phyloP scores from a whole-genome alignment of 2,329 filamentous ascomycete species.

The Penicillium sp. region DNA sequence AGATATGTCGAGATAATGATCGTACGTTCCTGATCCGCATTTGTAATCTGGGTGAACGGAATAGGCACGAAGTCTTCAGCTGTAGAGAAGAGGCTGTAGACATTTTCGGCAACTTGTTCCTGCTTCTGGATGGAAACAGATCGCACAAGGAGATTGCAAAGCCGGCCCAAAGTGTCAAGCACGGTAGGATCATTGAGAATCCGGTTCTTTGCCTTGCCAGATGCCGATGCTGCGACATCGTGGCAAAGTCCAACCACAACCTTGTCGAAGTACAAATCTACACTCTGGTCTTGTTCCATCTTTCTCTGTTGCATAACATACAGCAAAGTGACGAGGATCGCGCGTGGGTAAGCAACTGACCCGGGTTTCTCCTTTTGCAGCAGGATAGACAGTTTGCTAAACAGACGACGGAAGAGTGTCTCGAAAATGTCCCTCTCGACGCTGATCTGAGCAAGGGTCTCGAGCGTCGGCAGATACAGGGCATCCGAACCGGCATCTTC shows the following conservation, averaged over 20 bases:
- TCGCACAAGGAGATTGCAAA: constrained; percentile 60
- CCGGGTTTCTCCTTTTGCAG: constrained; percentile 49
- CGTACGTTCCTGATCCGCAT: constrained; percentile 41
- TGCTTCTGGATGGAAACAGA: constrained; percentile 54
- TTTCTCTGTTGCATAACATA: constrained; percentile 59
- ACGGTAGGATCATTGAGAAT: constrained; percentile 52
- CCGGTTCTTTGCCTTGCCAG: constrained; percentile 33
- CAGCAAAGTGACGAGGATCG: constrained; percentile 60
- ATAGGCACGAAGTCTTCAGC: constrained; percentile 35
- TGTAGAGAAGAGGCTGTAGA: constrained; percentile 54
- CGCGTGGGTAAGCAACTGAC: constrained; percentile 55
- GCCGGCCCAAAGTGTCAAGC: constrained; percentile 59
- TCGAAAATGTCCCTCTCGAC: constrained; percentile 62
- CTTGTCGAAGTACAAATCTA: constrained; percentile 50
- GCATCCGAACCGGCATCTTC: constrained; percentile 47
- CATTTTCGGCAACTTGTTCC: constrained; percentile 51
- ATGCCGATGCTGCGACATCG: constrained; percentile 38
- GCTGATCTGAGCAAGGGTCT: constrained; percentile 64
- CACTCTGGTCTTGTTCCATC: constrained; percentile 41
- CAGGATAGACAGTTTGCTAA: constrained; percentile 61
- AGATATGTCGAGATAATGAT: constrained; percentile 59
- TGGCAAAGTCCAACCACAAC: constrained; percentile 48
- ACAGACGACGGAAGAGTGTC: constrained; percentile 60
- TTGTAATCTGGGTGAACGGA: constrained; percentile 32
- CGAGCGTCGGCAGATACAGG: constrained; percentile 56